Conservation (phyloP, 2,329 filamentous ascomycete genomes). For the Clonostachys byssicola region DNA sequence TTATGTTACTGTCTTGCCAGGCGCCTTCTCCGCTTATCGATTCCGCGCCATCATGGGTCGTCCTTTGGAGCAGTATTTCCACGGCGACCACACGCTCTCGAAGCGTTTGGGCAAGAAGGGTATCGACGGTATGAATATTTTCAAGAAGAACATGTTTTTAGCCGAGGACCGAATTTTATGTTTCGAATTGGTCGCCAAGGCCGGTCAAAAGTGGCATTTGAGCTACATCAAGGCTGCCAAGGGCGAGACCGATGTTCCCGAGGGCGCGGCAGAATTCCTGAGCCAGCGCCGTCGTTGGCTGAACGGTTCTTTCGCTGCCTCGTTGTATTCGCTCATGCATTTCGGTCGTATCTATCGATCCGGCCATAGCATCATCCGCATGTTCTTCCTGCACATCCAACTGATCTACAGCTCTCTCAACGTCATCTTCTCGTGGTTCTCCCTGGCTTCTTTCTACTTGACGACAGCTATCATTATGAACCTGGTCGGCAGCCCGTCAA, state of each 20-base stretch:
- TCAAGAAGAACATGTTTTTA: conserved; percentile 99
- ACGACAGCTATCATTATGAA: conserved; percentile 92
- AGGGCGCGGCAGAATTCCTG: conserved; percentile 90
- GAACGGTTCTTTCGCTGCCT: conserved; percentile 92
- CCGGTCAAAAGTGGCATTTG: conserved; percentile 93
- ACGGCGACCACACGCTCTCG: conserved; percentile 90
- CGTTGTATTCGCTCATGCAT: conserved; percentile 91
- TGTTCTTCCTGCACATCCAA: conserved; percentile 94
- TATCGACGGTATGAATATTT: conserved; percentile 98
- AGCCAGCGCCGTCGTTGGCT: conserved; percentile 91
- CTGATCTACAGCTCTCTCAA: conserved; percentile 85
- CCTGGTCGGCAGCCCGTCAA: conserved; percentile 68
- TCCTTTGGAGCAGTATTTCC: conserved; percentile 92
- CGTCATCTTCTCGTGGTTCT: conserved; percentile 83
- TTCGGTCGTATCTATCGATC: conserved; percentile 95
- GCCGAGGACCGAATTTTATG: conserved; percentile 96
- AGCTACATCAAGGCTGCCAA: conserved; percentile 95
- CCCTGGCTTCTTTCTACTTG: conserved; percentile 81
- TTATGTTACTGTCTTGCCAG: conserved; percentile 89
- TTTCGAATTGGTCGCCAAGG: conserved; percentile 93
- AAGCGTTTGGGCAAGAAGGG: conserved; percentile 91
- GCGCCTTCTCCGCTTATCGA: conserved; percentile 91
- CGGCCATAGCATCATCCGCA: conserved; percentile 87
- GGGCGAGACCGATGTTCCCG: conserved; percentile 92
- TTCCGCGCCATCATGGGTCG: conserved; percentile 94